Evolutionary conservation across 202 grass and related monocot species (phyloP).

Genomic region (Carex arenaria): DNA sequence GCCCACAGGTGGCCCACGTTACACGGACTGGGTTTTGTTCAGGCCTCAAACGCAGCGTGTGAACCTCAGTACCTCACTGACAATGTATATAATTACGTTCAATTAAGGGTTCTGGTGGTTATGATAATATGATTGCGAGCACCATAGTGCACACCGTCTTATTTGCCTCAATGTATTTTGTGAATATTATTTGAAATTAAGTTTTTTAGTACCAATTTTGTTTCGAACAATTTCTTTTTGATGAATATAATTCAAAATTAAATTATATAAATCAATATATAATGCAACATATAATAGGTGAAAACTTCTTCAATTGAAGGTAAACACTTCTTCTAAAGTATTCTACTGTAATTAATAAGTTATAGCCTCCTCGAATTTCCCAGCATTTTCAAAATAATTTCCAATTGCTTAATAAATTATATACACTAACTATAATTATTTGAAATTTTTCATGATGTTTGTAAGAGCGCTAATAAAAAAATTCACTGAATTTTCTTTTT

Average conservation of each 20-base stretch:
- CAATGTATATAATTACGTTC: slow-evolving; percentile 4
- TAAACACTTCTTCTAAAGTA: not conserved
- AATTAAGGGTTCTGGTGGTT: slow-evolving; percentile 10
- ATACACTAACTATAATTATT: not conserved
- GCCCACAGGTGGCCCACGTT: slow-evolving; percentile 9
- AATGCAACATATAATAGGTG: not conserved
- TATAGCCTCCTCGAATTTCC: not conserved
- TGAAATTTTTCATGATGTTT: too few relatives aligned
- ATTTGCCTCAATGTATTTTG: not conserved
- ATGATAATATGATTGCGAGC: not conserved
- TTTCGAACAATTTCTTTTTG: too few relatives aligned
- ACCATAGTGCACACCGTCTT: not conserved
- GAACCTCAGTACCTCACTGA: not conserved
- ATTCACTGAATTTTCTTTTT: too few relatives aligned
- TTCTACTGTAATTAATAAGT: not conserved
- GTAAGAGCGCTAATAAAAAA: too few relatives aligned
- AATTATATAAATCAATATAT: not conserved
- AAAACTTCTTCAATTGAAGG: not conserved
- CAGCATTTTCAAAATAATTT: not conserved
- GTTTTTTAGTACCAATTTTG: not conserved
- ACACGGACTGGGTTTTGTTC: slow-evolving; percentile 14
- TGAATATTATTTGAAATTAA: not conserved
- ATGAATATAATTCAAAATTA: not conserved
- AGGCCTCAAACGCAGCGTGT: slow-evolving; percentile 19
- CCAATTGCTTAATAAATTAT: not conserved